Percentiles rank a stretch among this genome's conserved stretches.
These are phyloP conservation scores for Plenodomus tracheiphilus DNA, from an alignment of 2,329 filamentous ascomycete genomes.

Conservation along the genomic window DNA sequence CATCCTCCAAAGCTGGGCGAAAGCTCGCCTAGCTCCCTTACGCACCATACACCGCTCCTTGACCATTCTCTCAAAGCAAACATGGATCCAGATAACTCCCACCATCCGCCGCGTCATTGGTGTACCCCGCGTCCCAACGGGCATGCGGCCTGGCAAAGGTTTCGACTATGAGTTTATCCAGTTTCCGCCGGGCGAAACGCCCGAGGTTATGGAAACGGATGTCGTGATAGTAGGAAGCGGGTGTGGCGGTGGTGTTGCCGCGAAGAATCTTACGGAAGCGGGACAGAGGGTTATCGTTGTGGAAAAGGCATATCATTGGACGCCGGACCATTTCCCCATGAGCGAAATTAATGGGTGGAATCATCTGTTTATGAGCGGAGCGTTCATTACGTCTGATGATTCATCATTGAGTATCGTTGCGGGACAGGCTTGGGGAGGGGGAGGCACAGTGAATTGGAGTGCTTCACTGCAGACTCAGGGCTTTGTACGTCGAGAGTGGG, in stretches of 20 bases:
- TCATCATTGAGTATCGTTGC: constrained; percentile 62
- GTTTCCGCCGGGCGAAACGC: constrained; percentile 56
- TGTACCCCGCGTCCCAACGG: constrained; percentile 60
- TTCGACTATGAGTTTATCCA: constrained; percentile 67
- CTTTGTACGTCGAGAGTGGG: constrained; percentile 81
- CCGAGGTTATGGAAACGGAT: constrained; percentile 72
- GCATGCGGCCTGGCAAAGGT: constrained; percentile 56
- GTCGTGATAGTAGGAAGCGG: constrained; percentile 86
- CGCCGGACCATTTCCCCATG: constrained; percentile 75
- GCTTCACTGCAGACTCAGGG: constrained; percentile 70
- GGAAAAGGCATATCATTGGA: constrained; percentile 80
- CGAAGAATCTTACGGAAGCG: constrained; percentile 78
- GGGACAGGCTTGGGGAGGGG: constrained; percentile 79
- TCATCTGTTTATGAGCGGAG: constrained; percentile 72
- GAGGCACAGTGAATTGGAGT: constrained; percentile 87
- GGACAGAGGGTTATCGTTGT: constrained; percentile 77
- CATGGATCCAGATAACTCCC: constrained; percentile 60
- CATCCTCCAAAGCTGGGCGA: constrained; percentile 66
- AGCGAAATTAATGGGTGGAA: constrained; percentile 60
- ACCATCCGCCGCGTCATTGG: constrained; percentile 60
- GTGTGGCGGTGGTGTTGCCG: constrained; percentile 79
- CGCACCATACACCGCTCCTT: constrained; percentile 61
- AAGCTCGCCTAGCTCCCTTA: constrained; percentile 59
- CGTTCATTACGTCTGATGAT: constrained; percentile 58
- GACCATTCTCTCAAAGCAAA: constrained; percentile 57